Evolutionary conservation across 495 filamentous ascomycete genomes (phyloP), one percentile per base, ranked within the genome.

Genomic region (Aspergillus baeticus): DNA sequence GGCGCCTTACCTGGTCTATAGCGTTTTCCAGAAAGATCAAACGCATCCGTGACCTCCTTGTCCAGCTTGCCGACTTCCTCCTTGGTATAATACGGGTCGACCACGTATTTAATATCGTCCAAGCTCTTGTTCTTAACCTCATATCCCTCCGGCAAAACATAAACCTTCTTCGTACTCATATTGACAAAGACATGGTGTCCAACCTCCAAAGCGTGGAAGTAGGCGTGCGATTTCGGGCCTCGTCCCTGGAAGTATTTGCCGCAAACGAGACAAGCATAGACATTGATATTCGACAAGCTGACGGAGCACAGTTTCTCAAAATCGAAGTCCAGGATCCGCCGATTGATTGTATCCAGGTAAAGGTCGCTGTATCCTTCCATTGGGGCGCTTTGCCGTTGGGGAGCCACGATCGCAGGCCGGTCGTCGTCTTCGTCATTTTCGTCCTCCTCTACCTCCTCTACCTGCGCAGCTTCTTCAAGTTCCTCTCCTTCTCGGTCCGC

Each of bases 291-390:
- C 18, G 92, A 96, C 10, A 99, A 77, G 21, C 89, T 93, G 60
- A 98, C 79, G 2, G 95, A 98, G 77, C 94, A 99, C 17, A 96
- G 83, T 78, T 98, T 98, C 65, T 98, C 93, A 69, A 99, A 99
- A 69, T 99, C 94, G 64, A 96, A 96, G 70, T 96, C 92, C 15
- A 96, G 84, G 14, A 96, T 74, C 29, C 73, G 74, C 36, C 94
- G 90, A 73, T 97, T 86, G 72, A 99, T 93, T 2, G 93, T 98
- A 72, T 99, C 95, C 49, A 99, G 88, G 69, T 99, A 99, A 29
- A 99, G 84, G 70, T 99, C 95, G 56, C 86, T 85, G 72, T 96
- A 98, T 51, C 95, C 94, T 72, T 88, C 90, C 35, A 87, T 81
- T 15, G 94, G 94, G 23, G 86, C 88, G 31, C 76, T 74, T 70